These are phyloP conservation scores for Thielaviopsis musarum DNA, from an alignment of 2,329 filamentous ascomycete species.

Conservation along the genomic window DNA sequence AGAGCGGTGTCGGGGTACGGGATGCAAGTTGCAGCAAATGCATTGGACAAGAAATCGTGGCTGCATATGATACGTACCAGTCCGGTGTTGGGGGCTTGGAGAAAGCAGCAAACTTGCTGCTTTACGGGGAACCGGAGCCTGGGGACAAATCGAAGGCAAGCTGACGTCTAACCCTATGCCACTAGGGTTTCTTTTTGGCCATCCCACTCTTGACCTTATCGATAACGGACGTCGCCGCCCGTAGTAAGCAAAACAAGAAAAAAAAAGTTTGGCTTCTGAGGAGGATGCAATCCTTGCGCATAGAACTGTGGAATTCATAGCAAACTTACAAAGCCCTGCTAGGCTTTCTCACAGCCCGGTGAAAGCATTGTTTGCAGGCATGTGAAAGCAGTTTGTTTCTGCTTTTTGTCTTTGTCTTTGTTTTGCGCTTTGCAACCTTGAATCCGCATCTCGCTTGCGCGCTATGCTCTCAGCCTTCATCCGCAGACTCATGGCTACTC, in stretches of 20 bases:
- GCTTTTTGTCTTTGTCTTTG: background rate
- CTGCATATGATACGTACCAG: background rate
- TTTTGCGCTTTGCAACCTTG: constrained; percentile 1
- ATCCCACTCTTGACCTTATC: background rate
- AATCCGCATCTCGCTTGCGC: background rate
- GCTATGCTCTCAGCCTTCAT: constrained; percentile 11
- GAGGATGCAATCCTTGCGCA: background rate
- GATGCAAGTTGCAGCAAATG: too few species aligned
- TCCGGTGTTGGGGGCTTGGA: background rate
- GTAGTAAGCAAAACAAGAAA: background rate
- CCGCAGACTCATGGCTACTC: constrained; percentile 39
- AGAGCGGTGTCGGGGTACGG: background rate
- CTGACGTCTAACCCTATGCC: background rate
- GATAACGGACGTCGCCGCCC: constrained; percentile 1
- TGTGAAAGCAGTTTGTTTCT: background rate
- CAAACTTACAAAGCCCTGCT: background rate
- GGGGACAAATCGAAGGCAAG: background rate
- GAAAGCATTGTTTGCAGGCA: background rate
- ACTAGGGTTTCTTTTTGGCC: background rate
- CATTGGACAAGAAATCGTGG: background rate
- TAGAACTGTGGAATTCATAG: background rate
- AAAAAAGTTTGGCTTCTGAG: background rate
- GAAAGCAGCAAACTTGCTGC: background rate
- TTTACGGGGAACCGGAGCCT: background rate
- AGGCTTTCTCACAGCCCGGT: background rate